Conservation (phyloP, 2,329 filamentous ascomycete genomes). For the Phaeosphaeriaceae sp. region DNA sequence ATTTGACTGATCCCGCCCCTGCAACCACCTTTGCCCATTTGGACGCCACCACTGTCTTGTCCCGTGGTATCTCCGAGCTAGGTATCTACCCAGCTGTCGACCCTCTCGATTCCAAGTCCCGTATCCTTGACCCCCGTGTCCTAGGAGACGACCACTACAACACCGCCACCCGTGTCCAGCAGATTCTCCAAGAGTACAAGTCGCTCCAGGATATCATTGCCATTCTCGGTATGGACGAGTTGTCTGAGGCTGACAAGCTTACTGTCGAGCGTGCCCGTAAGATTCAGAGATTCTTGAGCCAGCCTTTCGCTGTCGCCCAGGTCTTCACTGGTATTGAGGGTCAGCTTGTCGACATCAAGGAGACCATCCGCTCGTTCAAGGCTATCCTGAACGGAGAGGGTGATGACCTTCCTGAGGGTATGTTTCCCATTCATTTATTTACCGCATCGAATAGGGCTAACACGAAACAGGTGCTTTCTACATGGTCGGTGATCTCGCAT, state of each 20-base stretch:
- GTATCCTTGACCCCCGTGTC: constrained; percentile 99
- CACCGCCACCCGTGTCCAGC: constrained; percentile 92
- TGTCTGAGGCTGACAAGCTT: constrained; percentile 99
- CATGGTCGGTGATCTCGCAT: constrained; percentile 97
- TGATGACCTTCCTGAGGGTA: constrained; percentile 93
- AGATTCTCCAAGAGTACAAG: constrained; percentile 99
- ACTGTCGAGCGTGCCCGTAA: constrained; percentile 99
- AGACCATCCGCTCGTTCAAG: constrained; percentile 98
- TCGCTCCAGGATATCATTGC: constrained; percentile 99
- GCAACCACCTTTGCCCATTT: constrained; percentile 99
- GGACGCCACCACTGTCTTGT: constrained; percentile 99
- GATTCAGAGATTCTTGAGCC: constrained; percentile 99
- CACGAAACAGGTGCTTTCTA: constrained; percentile 71
- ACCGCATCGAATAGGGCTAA: constrained; percentile 18
- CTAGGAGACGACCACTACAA: constrained; percentile 98
- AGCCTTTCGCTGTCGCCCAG: constrained; percentile 92
- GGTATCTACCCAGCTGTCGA: constrained; percentile 99
- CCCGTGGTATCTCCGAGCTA: constrained; percentile 99
- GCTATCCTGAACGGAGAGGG: constrained; percentile 92
- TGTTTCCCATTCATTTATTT: constrained; percentile 36
- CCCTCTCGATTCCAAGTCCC: constrained; percentile 98
- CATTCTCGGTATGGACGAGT: constrained; percentile 99
- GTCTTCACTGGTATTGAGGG: constrained; percentile 96
- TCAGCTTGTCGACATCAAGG: constrained; percentile 96
- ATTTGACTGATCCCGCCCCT: constrained; percentile 99